Base-by-base conservation (phyloP, 768 basidiomycete species). In the Russula brevipes region DNA sequence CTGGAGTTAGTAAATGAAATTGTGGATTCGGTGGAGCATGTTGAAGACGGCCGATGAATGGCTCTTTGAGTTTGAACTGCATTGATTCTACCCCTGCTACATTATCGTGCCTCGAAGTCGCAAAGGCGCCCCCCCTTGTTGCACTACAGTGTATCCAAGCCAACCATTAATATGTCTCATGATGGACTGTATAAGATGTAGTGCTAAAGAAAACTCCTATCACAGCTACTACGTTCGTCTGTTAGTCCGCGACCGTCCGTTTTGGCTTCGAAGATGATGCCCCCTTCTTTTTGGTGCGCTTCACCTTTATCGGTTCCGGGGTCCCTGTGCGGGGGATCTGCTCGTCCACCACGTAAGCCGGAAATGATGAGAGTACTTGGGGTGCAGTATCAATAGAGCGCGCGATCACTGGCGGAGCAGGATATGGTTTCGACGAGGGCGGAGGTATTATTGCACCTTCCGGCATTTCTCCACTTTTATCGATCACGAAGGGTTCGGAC, bases 1-100 rank as follows among this genome's bases (percentile, higher is more conserved):
- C 78, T 90, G 76, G 96, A 96, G 64, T 80, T 98, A 54, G 90
- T 97, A 58, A 90, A 92, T 71, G 95, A 97, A 76, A 93, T 94
- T 66, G 91, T 94, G 30, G 91, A 94, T 72, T 92, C 91, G 14
- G 91, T 94, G 17, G 91, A 94, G 72, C 90, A 88, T 67, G 90
- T 94, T 44, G 90, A 91, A 66, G 91, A 92, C 33, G 85, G 86
- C 49, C 81, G 79, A 74, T 85, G 75, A 74, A 44, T 46, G 16
- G 24, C 5, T 16, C 31, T 52, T 41, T 39, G 38, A 31, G 42
- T n/a, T 36, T 36, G 57, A 49, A 51, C 45, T 24, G 16, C 39
- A 38, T 36, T 52, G 16, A 31, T 19, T 30, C 19, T 58, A 59
- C 45, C 51, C 39, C 55, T 51, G 38, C 53, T 66, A 61, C 58